These are phyloP conservation scores for Sclerotiophoma versabilis DNA, from an alignment of 2,329 filamentous ascomycete species.

Conservation along the genomic window DNA sequence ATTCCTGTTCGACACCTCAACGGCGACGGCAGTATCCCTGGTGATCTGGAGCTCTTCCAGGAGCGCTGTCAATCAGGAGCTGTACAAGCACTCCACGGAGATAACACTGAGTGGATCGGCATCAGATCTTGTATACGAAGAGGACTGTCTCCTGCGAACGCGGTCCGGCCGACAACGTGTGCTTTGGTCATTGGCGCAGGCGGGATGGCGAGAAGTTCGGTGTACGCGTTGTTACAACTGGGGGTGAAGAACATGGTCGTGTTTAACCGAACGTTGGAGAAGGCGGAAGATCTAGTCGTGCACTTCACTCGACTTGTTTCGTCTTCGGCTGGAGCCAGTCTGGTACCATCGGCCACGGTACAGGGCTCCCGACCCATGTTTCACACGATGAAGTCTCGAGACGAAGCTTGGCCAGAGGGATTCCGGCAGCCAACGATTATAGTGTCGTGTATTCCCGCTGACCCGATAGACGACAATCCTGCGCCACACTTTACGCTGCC, in stretches of 20 bases:
- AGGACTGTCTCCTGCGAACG: conserved; percentile 74
- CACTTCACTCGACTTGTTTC: conserved; percentile 69
- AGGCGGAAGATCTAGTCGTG: conserved; percentile 70
- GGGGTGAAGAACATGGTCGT: conserved; percentile 79
- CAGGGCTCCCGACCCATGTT: conserved; percentile 55
- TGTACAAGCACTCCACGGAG: conserved; percentile 74
- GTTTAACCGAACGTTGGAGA: conserved; percentile 73
- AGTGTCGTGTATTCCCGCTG: conserved; percentile 77
- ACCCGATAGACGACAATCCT: conserved; percentile 68
- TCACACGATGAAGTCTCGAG: conserved; percentile 64
- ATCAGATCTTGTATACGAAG: conserved; percentile 75
- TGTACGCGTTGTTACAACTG: conserved; percentile 79
- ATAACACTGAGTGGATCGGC: conserved; percentile 84
- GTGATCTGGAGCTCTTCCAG: conserved; percentile 60
- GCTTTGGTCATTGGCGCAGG: conserved; percentile 66
- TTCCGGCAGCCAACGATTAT: conserved; percentile 75
- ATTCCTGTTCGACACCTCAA: conserved; percentile 71
- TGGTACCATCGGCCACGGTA: conserved; percentile 21
- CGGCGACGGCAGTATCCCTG: conserved; percentile 64
- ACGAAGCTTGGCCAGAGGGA: conserved; percentile 69
- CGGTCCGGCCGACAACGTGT: conserved; percentile 60
- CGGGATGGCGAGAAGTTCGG: conserved; percentile 79
- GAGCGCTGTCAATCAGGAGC: conserved; percentile 70
- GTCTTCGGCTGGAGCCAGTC: conserved; percentile 25
- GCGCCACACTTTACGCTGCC: conserved; percentile 76